Evolutionary conservation across 1,284 basidiomycete genomes (phyloP).

Genomic region (Flammula alnicola): DNA sequence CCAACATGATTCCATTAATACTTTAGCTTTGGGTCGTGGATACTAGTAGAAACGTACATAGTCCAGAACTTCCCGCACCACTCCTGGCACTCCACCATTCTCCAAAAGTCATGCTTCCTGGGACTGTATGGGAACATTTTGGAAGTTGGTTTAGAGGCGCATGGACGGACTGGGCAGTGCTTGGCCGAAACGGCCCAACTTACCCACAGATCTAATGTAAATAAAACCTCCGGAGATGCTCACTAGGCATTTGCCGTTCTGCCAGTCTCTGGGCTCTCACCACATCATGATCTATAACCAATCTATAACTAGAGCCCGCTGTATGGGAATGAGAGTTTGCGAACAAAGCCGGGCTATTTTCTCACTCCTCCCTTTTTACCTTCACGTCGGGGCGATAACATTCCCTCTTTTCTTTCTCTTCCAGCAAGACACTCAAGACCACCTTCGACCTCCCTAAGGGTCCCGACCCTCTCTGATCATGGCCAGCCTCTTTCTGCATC

Average conservation of each 20-base stretch:
- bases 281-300: conserved; percentile 17
- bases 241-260: conserved; percentile 8
- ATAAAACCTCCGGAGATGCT: conserved; percentile 4
- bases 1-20: too few species aligned
- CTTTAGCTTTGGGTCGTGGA: too few species aligned
- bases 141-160: conserved; percentile 5
- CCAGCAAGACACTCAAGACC: conserved; percentile 7
- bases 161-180: conserved; percentile 15
- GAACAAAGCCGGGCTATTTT: conserved; percentile 22
- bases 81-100: too few species aligned
- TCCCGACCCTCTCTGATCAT: conserved; percentile 18
- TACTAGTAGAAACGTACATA: too few species aligned
- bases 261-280: conserved; percentile 10
- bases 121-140: too few species aligned
- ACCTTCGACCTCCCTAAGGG: conserved; percentile 12
- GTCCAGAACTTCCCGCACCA: too few species aligned
- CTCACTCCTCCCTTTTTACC: conserved; percentile 23
- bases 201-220: conserved; percentile 16
- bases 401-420: conserved; percentile 17
- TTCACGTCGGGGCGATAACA: conserved; percentile 25
- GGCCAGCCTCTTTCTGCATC: conserved; percentile 21
- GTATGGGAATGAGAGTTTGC: conserved; percentile 23
- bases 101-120: too few species aligned
- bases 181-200: conserved; percentile 9
- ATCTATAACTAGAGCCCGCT: conserved; percentile 24